A percentile compares a stretch with the other conserved stretches of the same genome.
Evolutionary conservation across 176 grass and related monocot species (phyloP).

Genomic region (Themeda triandra): DNA sequence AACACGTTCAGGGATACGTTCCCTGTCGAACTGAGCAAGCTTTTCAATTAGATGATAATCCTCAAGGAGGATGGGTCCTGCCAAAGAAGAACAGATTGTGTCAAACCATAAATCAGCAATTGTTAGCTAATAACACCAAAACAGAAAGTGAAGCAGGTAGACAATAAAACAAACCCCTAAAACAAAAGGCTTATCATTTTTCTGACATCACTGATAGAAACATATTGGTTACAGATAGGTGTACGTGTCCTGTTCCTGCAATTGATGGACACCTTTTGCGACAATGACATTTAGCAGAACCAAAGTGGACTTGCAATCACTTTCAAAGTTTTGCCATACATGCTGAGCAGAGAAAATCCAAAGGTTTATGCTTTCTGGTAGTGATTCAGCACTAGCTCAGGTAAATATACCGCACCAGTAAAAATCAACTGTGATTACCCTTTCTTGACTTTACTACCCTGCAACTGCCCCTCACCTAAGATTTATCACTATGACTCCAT

Average conservation of each 20-base stretch:
- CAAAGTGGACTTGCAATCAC: background rate
- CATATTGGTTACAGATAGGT: background rate
- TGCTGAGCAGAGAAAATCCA: background rate
- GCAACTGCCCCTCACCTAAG: background rate
- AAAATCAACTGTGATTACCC: background rate
- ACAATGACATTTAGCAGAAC: background rate
- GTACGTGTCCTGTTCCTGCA: background rate
- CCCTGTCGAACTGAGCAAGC: constrained; percentile 86
- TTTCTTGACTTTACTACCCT: background rate
- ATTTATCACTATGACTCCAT: background rate
- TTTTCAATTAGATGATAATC: constrained; percentile 92
- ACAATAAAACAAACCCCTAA: background rate
- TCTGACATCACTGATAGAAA: background rate
- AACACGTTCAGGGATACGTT: constrained; percentile 80
- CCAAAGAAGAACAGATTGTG: background rate
- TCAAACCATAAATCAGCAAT: background rate
- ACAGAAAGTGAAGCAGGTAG: background rate
- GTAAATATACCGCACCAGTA: background rate
- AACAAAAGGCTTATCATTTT: background rate
- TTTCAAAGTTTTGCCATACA: background rate
- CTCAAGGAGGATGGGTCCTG: constrained; percentile 85
- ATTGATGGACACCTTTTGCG: background rate
- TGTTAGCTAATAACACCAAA: background rate
- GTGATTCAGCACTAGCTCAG: background rate
- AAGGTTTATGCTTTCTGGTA: background rate